These are phyloP conservation scores for Pseudotsuga menziesii DNA, from an alignment of 75 land plant genomes.

Conservation along the genomic window DNA sequence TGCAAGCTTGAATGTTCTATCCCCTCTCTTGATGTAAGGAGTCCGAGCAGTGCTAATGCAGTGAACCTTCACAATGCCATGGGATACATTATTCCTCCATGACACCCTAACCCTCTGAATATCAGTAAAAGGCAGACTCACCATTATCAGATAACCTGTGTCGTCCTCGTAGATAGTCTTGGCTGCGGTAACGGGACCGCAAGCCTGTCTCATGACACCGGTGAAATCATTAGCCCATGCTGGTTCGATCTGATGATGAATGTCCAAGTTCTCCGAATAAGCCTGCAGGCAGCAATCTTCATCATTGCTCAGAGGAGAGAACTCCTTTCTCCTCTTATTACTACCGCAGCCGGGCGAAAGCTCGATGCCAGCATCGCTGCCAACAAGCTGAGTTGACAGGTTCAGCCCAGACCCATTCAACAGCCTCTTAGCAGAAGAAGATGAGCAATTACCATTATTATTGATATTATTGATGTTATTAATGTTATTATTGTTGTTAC, in stretches of 20 bases:
- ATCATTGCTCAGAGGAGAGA: slow-evolving; percentile 43
- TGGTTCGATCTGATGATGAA: slow-evolving; percentile 44
- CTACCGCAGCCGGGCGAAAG: slow-evolving; percentile 19
- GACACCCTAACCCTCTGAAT: slow-evolving; percentile 88
- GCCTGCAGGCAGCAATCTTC: slow-evolving; percentile 54
- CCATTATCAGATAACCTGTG: slow-evolving; percentile 85
- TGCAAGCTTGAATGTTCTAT: slow-evolving; percentile 82
- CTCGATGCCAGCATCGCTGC: slow-evolving; percentile 34
- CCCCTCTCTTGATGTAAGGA: slow-evolving; percentile 75
- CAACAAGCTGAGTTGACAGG: slow-evolving; percentile 57
- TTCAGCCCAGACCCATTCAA: slow-evolving; percentile 75
- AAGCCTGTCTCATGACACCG: slow-evolving; percentile 81
- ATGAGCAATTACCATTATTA: neutral
- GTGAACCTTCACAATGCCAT: slow-evolving; percentile 83
- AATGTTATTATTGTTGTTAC: neutral
- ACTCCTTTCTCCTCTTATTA: slow-evolving; percentile 56
- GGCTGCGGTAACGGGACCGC: slow-evolving; percentile 95
- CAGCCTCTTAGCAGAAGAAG: slow-evolving; percentile 31
- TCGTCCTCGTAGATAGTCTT: slow-evolving; percentile 96
- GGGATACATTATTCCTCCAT: slow-evolving; percentile 86
- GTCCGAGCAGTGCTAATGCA: slow-evolving; percentile 74
- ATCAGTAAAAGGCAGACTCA: slow-evolving; percentile 90
- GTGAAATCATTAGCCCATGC: slow-evolving; percentile 75
- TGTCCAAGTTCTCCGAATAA: slow-evolving; percentile 47
- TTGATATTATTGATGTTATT: slow-evolving; percentile 13